Evolutionary conservation across 140 eudicot genomes (phyloP).

Genomic region (Ambrosia hybrid): DNA sequence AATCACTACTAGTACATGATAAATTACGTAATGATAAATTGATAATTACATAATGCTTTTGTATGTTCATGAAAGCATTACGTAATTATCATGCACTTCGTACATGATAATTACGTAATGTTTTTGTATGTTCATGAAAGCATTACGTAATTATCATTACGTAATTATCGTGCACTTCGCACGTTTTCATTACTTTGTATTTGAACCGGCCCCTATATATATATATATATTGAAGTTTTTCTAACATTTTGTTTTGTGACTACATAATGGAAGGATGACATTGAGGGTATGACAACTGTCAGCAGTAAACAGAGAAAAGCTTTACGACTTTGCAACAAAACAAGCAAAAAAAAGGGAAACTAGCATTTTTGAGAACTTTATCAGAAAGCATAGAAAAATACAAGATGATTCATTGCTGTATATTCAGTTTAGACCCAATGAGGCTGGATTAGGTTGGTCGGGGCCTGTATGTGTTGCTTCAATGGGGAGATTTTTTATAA

Average conservation of each 20-base stretch:
- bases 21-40: no score
- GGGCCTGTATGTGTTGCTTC: constrained; percentile 98
- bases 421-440: constrained; percentile 69
- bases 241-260: constrained; percentile 15
- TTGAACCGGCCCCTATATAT: no score
- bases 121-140: no score
- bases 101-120: no score
- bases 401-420: constrained; percentile 62
- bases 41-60: no score
- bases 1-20: no score
- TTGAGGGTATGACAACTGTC: constrained; percentile 48
- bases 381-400: constrained; percentile 73
- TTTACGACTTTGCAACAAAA: constrained; percentile 57
- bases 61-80: no score
- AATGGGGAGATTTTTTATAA: constrained; percentile 82
- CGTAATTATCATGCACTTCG: no score
- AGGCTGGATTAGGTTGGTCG: constrained; percentile 70
- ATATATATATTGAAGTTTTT: neutral
- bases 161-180: no score
- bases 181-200: no score
- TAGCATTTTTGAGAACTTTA: constrained; percentile 60
- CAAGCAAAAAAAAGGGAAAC: constrained; percentile 44
- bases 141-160: no score
- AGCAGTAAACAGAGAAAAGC: constrained; percentile 71
- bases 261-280: constrained; percentile 49